These are phyloP conservation scores for Filosporella fistucella DNA, from an alignment of 495 filamentous ascomycete genomes.

Conservation along the genomic window DNA sequence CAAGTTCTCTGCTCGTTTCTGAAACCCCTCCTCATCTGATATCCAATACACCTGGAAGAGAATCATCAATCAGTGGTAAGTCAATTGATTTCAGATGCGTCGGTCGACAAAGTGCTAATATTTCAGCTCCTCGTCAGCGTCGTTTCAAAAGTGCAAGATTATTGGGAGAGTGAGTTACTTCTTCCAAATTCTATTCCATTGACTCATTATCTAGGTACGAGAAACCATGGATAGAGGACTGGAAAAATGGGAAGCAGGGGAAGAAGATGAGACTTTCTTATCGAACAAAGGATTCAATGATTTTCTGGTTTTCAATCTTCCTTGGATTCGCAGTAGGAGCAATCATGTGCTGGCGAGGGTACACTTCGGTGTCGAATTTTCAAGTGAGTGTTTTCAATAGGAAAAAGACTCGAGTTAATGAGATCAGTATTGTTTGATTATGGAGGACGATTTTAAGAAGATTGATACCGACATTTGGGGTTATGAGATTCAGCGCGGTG, in stretches of 20 bases:
- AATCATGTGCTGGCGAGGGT: conserved; percentile 25
- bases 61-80: not conserved
- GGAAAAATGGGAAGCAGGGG: conserved; percentile 22
- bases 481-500: conserved; percentile 32
- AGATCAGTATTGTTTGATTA: conserved; percentile 28
- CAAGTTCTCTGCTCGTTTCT: not conserved
- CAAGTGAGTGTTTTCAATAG: not conserved
- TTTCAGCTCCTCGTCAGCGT: not conserved
- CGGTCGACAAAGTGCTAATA: not conserved
- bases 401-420: not conserved
- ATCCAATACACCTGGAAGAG: too few relatives aligned
- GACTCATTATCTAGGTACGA: conserved; percentile 24
- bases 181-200: not conserved
- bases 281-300: conserved; percentile 25
- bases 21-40: not conserved
- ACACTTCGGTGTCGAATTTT: not conserved
- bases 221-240: conserved; percentile 32
- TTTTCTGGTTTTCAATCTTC: conserved; percentile 29
- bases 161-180: conserved; percentile 6
- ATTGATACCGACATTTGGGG: conserved; percentile 30
- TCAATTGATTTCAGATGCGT: not conserved
- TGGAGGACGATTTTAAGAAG: conserved; percentile 33
- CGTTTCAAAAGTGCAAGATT: conserved; percentile 11
- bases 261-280: conserved; percentile 17
- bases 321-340: conserved; percentile 26